A percentile compares a stretch with the other conserved stretches of the same genome.
These are phyloP conservation scores for Sarcodon aspratus DNA, from an alignment of 768 basidiomycete species.

Conservation along the genomic window DNA sequence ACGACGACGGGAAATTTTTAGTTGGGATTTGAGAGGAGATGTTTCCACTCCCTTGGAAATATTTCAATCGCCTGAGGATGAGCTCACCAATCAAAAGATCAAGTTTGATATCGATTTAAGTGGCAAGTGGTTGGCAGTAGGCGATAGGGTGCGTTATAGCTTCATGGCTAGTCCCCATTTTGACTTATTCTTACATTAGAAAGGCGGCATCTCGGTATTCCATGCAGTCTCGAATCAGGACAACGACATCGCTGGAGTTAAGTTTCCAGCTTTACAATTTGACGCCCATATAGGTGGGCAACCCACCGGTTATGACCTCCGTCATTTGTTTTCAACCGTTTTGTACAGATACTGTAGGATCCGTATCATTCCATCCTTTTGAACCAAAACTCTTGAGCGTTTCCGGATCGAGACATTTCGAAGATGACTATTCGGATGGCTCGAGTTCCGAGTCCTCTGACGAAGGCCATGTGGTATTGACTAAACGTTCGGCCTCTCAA, in stretches of 20 bases:
- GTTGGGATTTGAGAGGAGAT: slow-evolving; percentile 72
- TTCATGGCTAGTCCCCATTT: not conserved
- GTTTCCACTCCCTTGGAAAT: slow-evolving; percentile 28
- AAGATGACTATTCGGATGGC: slow-evolving; percentile 7
- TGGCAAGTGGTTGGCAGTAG: slow-evolving; percentile 53
- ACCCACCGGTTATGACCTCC: not conserved
- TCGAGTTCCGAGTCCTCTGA: slow-evolving; percentile 15
- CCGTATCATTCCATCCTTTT: slow-evolving; percentile 63
- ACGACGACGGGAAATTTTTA: slow-evolving; percentile 45
- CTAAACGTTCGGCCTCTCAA: slow-evolving; percentile 1
- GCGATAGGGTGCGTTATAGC: slow-evolving; percentile 47
- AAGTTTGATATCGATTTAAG: slow-evolving; percentile 67
- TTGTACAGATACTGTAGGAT: slow-evolving; percentile 56
- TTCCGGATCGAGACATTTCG: slow-evolving; percentile 74
- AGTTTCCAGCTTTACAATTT: slow-evolving; percentile 26
- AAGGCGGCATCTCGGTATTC: slow-evolving; percentile 50
- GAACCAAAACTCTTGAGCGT: slow-evolving; percentile 46
- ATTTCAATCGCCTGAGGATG: slow-evolving; percentile 12
- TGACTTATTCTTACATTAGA: slow-evolving; percentile 22
- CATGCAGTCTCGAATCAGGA: slow-evolving; percentile 16
- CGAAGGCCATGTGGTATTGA: slow-evolving; percentile 10
- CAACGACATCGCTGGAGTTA: slow-evolving; percentile 2
- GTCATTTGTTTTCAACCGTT: not conserved
- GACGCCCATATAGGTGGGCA: slow-evolving; percentile 43
- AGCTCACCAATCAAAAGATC: slow-evolving; percentile 61